Base-by-base conservation (phyloP, 352 stramenopile genomes). In the Phytophthora crassamura region DNA sequence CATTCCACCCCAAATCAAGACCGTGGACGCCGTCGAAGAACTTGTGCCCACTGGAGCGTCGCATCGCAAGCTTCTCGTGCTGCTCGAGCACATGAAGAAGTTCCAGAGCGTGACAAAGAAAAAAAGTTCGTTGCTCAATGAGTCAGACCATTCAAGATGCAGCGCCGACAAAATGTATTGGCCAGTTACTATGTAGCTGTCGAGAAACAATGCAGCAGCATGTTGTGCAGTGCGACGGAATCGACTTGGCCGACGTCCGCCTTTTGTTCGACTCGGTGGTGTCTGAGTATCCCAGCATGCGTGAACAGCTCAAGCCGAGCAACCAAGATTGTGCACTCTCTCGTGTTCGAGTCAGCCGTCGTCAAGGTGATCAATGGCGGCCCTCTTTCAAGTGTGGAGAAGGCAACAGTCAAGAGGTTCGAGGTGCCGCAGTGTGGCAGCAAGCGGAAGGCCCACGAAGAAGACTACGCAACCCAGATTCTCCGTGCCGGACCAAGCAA, bases 61-160 rank as follows among this genome's bases (percentile, higher is more conserved):
- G 40, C 59, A 69, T 32, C 52, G 50, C 22, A 68, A 75, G 54
- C 73, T 62, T 0, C n/a, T 73, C 30, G 52, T 30, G 5, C 36
- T 69, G 0, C 41, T 80, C 18, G 63, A 80, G 28, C 47, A 53
- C 22, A 38, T 64, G 53, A 50, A 53, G 10, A 51, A 63, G 35
- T 53, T 66, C 10, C 46, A 68, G 15, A 68, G 59, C 35, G 28
- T 68, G 1, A 60, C 45, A 1, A 59, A 50, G 36, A 39, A 51
- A 7, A 30, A n/a, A n/a, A n/a, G n/a, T n/a, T n/a, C n/a, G n/a
- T n/a, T n/a, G n/a, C n/a, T n/a, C n/a, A n/a, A n/a, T n/a, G n/a
- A n/a, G n/a, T n/a, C n/a, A n/a, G n/a, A n/a, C n/a, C n/a, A n/a
- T n/a, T n/a, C n/a, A n/a, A n/a, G n/a, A n/a, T n/a, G n/a, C n/a